Evolutionary conservation across 352 stramenopile species (phyloP).

Genomic region (Globisporangium paroecandrum): DNA sequence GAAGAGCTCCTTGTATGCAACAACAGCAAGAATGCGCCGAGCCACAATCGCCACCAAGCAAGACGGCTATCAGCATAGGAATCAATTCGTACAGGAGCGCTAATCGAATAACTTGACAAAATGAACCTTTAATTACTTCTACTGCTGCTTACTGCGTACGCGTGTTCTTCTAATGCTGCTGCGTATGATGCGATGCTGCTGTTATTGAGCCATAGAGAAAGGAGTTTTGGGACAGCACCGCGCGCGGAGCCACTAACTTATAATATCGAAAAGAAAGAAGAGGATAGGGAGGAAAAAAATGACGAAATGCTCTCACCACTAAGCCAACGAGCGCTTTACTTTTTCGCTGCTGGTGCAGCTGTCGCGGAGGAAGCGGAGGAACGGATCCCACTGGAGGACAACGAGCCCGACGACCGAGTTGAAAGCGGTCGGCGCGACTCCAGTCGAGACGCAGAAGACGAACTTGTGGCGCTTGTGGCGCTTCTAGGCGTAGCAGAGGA

Average conservation of each 20-base stretch:
- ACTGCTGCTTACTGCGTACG: neutral
- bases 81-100: neutral
- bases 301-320: neutral
- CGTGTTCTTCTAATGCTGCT: conserved; percentile 2
- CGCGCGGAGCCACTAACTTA: neutral
- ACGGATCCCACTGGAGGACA: conserved; percentile 2
- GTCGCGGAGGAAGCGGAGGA: neutral
- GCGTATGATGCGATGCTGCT: neutral
- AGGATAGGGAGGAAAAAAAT: neutral
- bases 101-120: neutral
- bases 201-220: conserved; percentile 3
- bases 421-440: conserved; percentile 12
- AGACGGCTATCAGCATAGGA: neutral
- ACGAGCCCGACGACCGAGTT: conserved; percentile 5
- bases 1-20: neutral
- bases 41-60: neutral
- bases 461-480: conserved; percentile 16
- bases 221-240: neutral
- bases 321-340: neutral
- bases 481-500: conserved; percentile 16
- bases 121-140: neutral
- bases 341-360: neutral
- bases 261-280: conserved; percentile 1
- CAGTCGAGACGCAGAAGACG: conserved; percentile 4
- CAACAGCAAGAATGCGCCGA: neutral